Conservation (phyloP, 2,329 filamentous ascomycete species). For the Mycosphaerelloides madeirae region DNA sequence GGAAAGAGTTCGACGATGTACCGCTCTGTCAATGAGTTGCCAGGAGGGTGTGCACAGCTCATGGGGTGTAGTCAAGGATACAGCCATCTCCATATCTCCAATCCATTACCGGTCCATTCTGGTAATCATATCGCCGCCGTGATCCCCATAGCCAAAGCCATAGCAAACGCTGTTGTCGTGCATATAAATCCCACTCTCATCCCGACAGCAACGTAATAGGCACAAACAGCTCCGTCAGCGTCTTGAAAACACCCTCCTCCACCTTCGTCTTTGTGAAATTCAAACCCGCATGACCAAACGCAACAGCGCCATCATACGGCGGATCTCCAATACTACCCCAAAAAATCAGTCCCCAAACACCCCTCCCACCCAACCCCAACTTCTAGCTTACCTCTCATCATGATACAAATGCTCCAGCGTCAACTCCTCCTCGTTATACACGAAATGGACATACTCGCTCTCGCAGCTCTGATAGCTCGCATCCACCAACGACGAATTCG, state of each 20-base stretch:
- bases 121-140: too few species aligned
- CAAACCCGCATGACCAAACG: constrained; percentile 14
- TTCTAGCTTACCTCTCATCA: constrained; percentile 23
- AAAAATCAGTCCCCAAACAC: too few species aligned
- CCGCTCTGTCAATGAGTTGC: constrained; percentile 22
- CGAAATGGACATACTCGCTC: constrained; percentile 20
- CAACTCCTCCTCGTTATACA: constrained; percentile 14
- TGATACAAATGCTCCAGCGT: constrained; percentile 19
- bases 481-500: constrained; percentile 8
- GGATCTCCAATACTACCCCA: constrained; percentile 15
- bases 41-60: too few species aligned
- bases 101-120: too few species aligned
- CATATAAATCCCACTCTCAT: neutral
- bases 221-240: constrained; percentile 14
- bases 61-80: too few species aligned
- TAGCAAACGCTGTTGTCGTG: too few species aligned
- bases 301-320: constrained; percentile 22
- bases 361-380: too few species aligned
- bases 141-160: too few species aligned
- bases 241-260: constrained; percentile 11
- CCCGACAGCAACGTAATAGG: constrained; percentile 16
- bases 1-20: constrained; percentile 52
- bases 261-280: constrained; percentile 14
- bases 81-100: too few species aligned
- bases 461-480: constrained; percentile 20